Conservation (phyloP, 2,329 filamentous ascomycete genomes). For the Talaromyces amestolkiae region DNA sequence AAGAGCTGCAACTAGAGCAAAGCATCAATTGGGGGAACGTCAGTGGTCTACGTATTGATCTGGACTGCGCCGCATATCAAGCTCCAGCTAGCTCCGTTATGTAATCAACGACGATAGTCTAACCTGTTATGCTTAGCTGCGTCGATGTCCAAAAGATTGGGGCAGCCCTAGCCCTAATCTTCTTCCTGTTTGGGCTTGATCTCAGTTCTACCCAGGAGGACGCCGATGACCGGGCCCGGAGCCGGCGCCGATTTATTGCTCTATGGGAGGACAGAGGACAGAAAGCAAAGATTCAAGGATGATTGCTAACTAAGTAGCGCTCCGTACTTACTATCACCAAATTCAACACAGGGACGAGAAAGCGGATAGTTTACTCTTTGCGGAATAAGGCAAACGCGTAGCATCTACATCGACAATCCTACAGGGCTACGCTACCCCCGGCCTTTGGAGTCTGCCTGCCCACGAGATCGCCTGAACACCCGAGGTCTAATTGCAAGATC, state of each 20-base stretch:
- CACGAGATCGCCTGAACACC: constrained; percentile 1
- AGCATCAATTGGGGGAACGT: background rate
- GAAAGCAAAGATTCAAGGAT: background rate
- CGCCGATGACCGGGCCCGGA: constrained; percentile 13
- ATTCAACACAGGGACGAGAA: background rate
- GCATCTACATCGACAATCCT: background rate
- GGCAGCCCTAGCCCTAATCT: constrained; percentile 4
- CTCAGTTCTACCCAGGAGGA: background rate
- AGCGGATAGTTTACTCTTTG: background rate
- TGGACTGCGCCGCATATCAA: background rate
- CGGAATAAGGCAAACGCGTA: background rate
- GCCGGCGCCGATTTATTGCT: constrained; percentile 3
- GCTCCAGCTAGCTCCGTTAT: constrained; percentile 5
- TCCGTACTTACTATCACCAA: background rate
- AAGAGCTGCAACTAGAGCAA: background rate
- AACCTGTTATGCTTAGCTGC: background rate
- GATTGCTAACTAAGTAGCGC: background rate
- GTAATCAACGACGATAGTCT: background rate
- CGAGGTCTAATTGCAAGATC: background rate
- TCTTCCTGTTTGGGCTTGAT: background rate
- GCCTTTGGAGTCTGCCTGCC: background rate
- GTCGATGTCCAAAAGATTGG: background rate
- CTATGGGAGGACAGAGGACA: background rate
- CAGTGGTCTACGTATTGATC: background rate
- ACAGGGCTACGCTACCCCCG: background rate